Percentiles rank a stretch among this genome's conserved stretches.
These are phyloP conservation scores for Isatis tinctoria DNA, from an alignment of 345 rosid species.

Conservation along the genomic window DNA sequence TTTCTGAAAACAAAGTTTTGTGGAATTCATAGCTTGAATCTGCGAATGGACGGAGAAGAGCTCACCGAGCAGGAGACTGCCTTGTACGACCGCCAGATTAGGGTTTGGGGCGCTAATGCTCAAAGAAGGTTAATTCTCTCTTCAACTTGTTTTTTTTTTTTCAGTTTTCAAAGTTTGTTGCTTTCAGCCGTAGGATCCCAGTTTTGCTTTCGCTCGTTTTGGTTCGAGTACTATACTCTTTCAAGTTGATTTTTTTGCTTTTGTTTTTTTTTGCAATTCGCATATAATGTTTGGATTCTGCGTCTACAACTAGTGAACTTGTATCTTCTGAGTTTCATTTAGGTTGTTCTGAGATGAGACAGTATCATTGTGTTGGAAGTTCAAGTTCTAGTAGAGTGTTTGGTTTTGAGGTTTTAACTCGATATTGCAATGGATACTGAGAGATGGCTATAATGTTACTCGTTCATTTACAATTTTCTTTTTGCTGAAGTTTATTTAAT, in stretches of 20 bases:
- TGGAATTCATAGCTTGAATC: conserved; percentile 5
- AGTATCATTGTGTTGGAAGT: neutral
- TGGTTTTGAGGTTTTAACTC: neutral
- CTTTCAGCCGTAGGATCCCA: neutral
- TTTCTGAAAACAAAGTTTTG: neutral
- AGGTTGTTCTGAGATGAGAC: neutral
- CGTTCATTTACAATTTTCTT: neutral
- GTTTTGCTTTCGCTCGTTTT: neutral
- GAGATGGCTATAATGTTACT: neutral
- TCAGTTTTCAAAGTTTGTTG: neutral
- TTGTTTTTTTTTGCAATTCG: neutral
- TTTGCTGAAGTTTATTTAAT: neutral
- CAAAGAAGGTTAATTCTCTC: conserved; percentile 60
- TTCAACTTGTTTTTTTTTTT: neutral
- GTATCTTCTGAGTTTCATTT: neutral
- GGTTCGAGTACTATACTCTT: neutral
- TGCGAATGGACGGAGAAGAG: conserved; percentile 83
- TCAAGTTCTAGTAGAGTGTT: neutral
- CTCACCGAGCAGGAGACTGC: conserved; percentile 97
- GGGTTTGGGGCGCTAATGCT: conserved; percentile 99
- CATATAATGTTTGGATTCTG: neutral
- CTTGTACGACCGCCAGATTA: conserved; percentile 86
- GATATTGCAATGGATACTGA: no score
- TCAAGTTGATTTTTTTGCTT: neutral
- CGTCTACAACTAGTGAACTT: neutral